phyloP scores from a whole-genome alignment of 768 basidiomycete genomes.

The Gelatoporia subvermispora region DNA sequence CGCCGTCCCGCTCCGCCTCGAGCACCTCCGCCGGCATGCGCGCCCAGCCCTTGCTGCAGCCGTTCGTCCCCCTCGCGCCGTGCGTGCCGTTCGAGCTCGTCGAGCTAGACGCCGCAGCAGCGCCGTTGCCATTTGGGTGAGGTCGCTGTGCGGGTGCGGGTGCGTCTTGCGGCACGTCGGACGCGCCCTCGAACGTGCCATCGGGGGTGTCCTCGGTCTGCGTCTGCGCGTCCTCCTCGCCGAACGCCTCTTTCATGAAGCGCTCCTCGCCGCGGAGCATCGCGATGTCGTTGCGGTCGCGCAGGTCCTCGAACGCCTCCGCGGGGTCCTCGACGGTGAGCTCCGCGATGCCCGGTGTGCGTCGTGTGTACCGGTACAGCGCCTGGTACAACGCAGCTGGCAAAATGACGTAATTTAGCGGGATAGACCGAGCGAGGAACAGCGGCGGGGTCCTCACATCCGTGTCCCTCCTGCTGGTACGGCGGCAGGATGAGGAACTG shows the following conservation, averaged over 20 bases:
- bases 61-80: constrained; percentile 25
- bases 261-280: constrained; percentile 62
- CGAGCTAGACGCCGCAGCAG: too few relatives aligned
- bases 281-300: constrained; percentile 86
- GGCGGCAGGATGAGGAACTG: constrained; percentile 94
- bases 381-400: constrained; percentile 84
- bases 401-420: neutral
- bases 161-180: too few relatives aligned
- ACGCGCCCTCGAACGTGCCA: too few relatives aligned
- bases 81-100: constrained; percentile 12
- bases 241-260: constrained; percentile 73
- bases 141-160: too few relatives aligned
- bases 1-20: too few relatives aligned
- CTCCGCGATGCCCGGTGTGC: constrained; percentile 72
- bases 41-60: too few relatives aligned
- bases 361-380: constrained; percentile 72
- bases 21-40: too few relatives aligned
- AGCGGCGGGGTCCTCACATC: constrained; percentile 52
- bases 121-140: too few relatives aligned
- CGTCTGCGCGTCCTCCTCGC: constrained; percentile 24
- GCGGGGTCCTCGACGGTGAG: constrained; percentile 97
- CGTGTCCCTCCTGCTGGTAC: constrained; percentile 86
- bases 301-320: constrained; percentile 94
- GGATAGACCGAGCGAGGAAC: neutral
- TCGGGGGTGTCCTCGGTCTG: constrained; percentile 3